A percentile compares a stretch with the other conserved stretches of the same genome.
Conservation (phyloP, 2,329 filamentous ascomycete genomes). For the Drechslerella dactyloides region DNA sequence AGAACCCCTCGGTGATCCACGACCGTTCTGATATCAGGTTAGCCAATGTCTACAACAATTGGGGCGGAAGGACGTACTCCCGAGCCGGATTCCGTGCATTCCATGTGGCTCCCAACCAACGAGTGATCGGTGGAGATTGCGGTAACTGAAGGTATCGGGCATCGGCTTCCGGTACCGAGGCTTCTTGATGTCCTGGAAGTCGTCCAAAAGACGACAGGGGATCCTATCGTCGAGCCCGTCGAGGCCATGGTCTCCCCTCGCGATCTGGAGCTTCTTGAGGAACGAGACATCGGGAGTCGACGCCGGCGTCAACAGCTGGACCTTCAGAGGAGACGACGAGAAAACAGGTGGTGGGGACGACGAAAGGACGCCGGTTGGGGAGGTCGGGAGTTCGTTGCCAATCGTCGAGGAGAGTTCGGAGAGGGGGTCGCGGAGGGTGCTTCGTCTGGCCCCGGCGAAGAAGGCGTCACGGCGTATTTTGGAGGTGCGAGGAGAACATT, state of each 20-base stretch:
- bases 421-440: slow-evolving; percentile 26
- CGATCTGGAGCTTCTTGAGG: slow-evolving; percentile 45
- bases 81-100: slow-evolving; percentile 37
- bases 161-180: slow-evolving; percentile 38
- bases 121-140: slow-evolving; percentile 30
- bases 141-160: slow-evolving; percentile 40
- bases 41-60: not conserved
- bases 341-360: slow-evolving; percentile 37
- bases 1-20: slow-evolving; percentile 44
- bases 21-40: slow-evolving; percentile 18
- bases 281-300: slow-evolving; percentile 48
- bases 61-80: slow-evolving; percentile 13
- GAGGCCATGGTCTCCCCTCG: slow-evolving; percentile 11
- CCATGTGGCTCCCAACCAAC: slow-evolving; percentile 40
- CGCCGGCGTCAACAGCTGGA: slow-evolving; percentile 40
- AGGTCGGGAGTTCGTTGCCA: slow-evolving; percentile 38
- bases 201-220: slow-evolving; percentile 31
- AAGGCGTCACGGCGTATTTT: slow-evolving; percentile 48
- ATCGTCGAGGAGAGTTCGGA: slow-evolving; percentile 31
- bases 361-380: slow-evolving; percentile 15
- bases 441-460: slow-evolving; percentile 42
- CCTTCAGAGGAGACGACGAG: slow-evolving; percentile 41
- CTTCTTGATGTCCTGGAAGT: slow-evolving; percentile 45
- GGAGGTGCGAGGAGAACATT: slow-evolving; percentile 43
- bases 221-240: slow-evolving; percentile 9